Evolutionary conservation across 805 yeast genomes (phyloP).

Genomic region (Teunomyces kruisii): DNA sequence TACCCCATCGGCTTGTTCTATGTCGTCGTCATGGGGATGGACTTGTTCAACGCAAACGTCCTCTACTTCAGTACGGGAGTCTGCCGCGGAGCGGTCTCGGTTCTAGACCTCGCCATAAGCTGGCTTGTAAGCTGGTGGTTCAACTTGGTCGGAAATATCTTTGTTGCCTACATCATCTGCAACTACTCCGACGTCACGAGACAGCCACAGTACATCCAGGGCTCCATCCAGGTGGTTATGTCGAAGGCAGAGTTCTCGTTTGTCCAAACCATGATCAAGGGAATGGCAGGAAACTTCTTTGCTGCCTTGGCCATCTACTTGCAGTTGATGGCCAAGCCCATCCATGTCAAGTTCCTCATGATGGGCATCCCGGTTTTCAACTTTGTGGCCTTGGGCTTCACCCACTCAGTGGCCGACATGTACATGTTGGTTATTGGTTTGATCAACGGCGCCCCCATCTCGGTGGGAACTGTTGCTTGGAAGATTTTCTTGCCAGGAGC

Average conservation of each 20-base stretch:
- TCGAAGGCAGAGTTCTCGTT: conserved; percentile 48
- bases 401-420: conserved; percentile 86
- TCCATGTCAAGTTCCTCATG: conserved; percentile 69
- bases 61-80: conserved; percentile 69
- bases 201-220: conserved; percentile 41
- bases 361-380: conserved; percentile 71
- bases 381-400: conserved; percentile 75
- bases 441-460: conserved; percentile 61
- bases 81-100: conserved; percentile 65
- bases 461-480: conserved; percentile 71
- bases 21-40: conserved; percentile 74
- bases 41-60: conserved; percentile 72
- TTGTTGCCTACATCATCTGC: conserved; percentile 65
- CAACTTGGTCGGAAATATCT: conserved; percentile 63
- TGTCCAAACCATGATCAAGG: conserved; percentile 65
- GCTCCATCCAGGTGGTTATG: conserved; percentile 48
- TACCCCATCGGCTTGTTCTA: conserved; percentile 74
- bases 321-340: conserved; percentile 75
- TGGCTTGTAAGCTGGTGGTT: conserved; percentile 69
- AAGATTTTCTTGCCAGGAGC: conserved; percentile 68
- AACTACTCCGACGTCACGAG: conserved; percentile 52
- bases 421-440: conserved; percentile 63
- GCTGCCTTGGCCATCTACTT: conserved; percentile 75
- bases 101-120: conserved; percentile 60
- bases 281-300: conserved; percentile 73